phyloP scores from a whole-genome alignment of 805 yeast species.

The Schizosaccharomyces osmophilus region DNA sequence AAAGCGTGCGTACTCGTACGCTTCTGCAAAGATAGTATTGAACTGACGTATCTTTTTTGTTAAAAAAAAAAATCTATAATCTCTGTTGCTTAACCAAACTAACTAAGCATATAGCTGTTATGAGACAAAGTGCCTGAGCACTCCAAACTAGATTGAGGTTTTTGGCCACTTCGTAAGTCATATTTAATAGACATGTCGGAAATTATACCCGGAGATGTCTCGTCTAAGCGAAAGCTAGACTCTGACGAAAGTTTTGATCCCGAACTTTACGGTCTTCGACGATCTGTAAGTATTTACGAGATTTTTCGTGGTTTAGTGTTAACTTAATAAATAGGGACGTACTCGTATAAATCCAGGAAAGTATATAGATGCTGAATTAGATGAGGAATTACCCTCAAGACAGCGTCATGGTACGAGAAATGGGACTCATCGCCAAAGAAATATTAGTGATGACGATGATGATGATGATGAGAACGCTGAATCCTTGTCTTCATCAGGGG shows the following conservation, averaged over 20 bases:
- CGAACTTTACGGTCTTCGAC: constrained; percentile 20
- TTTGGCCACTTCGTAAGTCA: not conserved
- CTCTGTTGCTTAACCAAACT: not conserved
- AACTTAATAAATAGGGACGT: not conserved
- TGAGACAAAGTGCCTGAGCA: not conserved
- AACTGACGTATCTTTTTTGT: too few relatives aligned
- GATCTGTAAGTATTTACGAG: constrained; percentile 11
- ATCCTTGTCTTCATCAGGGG: constrained; percentile 6
- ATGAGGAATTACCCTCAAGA: not conserved
- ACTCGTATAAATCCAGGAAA: not conserved
- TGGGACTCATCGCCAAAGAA: not conserved
- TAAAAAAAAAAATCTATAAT: too few relatives aligned
- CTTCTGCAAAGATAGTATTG: too few relatives aligned
- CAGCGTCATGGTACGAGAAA: not conserved
- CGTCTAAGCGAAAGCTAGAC: not conserved
- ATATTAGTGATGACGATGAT: constrained; percentile 4
- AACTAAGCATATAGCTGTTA: not conserved
- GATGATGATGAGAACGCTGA: constrained; percentile 11
- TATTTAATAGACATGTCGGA: not conserved
- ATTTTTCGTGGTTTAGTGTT: not conserved
- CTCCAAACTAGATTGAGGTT: not conserved
- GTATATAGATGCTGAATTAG: not conserved
- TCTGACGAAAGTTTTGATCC: constrained; percentile 10
- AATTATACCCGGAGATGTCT: not conserved
- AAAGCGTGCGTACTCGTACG: too few relatives aligned